Evolutionary conservation across 495 filamentous ascomycete genomes (phyloP).

Genomic region (Pseudevernia furfuracea): DNA sequence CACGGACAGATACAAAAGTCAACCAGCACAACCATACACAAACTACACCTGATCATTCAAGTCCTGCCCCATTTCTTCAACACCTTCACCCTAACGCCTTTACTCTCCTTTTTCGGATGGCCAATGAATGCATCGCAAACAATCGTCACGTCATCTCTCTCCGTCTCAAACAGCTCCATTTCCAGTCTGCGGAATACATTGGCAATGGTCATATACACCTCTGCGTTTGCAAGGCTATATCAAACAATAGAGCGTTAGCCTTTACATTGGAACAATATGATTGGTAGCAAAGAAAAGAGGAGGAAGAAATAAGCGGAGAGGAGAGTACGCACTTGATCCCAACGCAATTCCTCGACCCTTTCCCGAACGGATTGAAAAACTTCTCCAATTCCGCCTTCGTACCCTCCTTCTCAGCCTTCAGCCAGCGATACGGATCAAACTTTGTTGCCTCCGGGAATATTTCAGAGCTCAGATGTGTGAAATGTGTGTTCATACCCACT

Average conservation of each 20-base stretch:
- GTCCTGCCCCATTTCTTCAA: neutral
- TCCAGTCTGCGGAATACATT: conserved; percentile 34
- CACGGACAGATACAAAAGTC: neutral
- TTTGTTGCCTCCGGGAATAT: conserved; percentile 18
- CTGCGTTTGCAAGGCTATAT: conserved; percentile 35
- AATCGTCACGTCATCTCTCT: conserved; percentile 30
- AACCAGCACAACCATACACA: neutral
- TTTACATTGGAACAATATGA: neutral
- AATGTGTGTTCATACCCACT: conserved; percentile 41
- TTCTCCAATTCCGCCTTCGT: conserved; percentile 26
- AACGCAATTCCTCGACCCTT: conserved; percentile 40
- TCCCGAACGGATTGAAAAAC: conserved; percentile 39
- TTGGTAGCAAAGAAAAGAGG: neutral
- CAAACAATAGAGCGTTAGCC: neutral
- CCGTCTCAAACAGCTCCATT: conserved; percentile 36
- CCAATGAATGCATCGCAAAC: conserved; percentile 15
- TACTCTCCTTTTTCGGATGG: conserved; percentile 10
- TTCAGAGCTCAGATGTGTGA: conserved; percentile 40
- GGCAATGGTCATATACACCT: conserved; percentile 36
- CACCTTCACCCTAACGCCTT: conserved; percentile 14
- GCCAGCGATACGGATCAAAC: conserved; percentile 44
- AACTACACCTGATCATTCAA: neutral
- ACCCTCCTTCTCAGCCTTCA: conserved; percentile 27
- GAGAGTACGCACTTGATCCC: conserved; percentile 37
- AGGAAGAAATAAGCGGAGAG: neutral